Conservation (phyloP, 2,329 filamentous ascomycete genomes). For the Penicillium sp. region DNA sequence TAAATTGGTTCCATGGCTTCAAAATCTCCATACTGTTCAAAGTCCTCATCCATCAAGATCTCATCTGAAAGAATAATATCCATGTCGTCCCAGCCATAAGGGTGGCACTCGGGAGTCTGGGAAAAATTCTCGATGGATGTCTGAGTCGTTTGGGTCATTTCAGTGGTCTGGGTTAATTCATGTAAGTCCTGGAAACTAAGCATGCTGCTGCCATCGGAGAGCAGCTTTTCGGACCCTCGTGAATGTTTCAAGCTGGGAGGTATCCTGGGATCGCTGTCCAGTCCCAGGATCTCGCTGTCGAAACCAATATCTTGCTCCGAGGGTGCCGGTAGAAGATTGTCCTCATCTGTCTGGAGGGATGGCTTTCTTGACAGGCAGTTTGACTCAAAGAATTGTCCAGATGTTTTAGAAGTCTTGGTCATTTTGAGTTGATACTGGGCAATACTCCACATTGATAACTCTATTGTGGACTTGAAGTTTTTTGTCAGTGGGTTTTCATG, state of each 20-base stretch:
- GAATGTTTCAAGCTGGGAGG: no score
- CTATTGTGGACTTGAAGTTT: conserved; percentile 31
- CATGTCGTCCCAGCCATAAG: not conserved
- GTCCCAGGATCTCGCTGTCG: conserved; percentile 2
- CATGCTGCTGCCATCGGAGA: conserved; percentile 21
- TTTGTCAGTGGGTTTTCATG: not conserved
- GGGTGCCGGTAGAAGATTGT: not conserved
- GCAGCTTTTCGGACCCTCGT: conserved; percentile 12
- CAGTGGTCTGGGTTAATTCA: conserved; percentile 21
- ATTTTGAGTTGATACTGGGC: conserved; percentile 38
- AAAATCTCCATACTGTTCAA: not conserved
- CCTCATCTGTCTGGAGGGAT: not conserved
- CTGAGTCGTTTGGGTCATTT: conserved; percentile 17
- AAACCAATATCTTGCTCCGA: not conserved
- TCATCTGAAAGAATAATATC: conserved; percentile 5
- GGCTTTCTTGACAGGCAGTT: not conserved
- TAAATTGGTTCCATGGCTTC: not conserved
- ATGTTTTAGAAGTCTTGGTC: conserved; percentile 17
- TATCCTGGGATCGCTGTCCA: not conserved
- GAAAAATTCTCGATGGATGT: not conserved
- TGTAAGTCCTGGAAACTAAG: conserved; percentile 19
- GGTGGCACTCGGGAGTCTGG: not conserved
- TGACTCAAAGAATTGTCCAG: not conserved
- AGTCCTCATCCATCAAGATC: not conserved
- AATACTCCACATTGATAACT: conserved; percentile 41